These are phyloP conservation scores for Carex parvula DNA, from an alignment of 176 grass and related monocot species.

Conservation along the genomic window DNA sequence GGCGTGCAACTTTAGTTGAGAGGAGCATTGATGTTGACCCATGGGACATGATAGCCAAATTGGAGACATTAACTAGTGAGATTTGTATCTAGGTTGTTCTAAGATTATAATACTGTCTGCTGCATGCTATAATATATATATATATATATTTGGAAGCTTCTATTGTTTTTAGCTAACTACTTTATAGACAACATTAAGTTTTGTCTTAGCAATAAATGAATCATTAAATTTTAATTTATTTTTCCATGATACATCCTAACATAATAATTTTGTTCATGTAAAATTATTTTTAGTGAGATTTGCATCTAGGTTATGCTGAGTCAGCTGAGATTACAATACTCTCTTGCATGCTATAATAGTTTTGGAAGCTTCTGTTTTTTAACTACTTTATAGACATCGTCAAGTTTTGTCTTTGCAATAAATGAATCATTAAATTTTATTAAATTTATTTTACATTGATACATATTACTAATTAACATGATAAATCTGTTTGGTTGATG, in stretches of 20 bases:
- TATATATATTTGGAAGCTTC: not conserved
- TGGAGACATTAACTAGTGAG: not conserved
- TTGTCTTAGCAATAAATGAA: not conserved
- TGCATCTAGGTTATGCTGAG: not conserved
- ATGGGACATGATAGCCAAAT: not conserved
- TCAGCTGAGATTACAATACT: not conserved
- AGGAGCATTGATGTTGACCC: constrained; percentile 9
- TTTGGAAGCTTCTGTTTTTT: not conserved
- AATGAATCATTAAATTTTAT: not conserved
- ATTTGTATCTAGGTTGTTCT: not conserved
- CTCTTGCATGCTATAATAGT: not conserved
- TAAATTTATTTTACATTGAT: not conserved
- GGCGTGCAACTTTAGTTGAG: constrained; percentile 15
- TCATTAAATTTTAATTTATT: not conserved
- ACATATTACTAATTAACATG: no score
- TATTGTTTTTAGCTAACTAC: not conserved
- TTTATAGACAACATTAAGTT: not conserved
- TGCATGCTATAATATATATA: not conserved
- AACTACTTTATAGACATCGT: not conserved
- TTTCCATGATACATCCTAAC: not conserved
- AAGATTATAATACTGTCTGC: constrained; percentile 3
- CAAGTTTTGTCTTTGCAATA: not conserved
- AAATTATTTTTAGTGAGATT: no score
- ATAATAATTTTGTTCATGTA: no score
- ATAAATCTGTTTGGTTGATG: no score